phyloP scores from a whole-genome alignment of 2,329 filamentous ascomycete species.

The Trichophyton schoenleinii region DNA sequence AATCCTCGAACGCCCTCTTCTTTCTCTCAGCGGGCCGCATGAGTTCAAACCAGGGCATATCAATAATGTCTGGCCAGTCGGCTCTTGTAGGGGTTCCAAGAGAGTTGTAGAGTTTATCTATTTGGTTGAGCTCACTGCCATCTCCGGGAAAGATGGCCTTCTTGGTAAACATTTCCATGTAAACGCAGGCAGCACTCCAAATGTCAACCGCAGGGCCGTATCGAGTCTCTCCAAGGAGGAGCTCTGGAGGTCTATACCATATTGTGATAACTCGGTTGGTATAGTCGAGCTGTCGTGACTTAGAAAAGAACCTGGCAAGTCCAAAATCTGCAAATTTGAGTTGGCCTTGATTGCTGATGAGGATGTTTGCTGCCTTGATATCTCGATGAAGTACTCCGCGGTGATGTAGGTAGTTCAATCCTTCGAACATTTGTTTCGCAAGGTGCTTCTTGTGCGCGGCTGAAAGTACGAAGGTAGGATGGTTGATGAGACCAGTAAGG shows the following conservation, averaged over 20 bases:
- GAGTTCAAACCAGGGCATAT: conserved; percentile 95
- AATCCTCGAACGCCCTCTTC: conserved; percentile 65
- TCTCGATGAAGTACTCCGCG: conserved; percentile 92
- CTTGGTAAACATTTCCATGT: conserved; percentile 90
- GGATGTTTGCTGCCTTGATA: conserved; percentile 95
- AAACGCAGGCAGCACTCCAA: conserved; percentile 93
- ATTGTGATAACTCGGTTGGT: conserved; percentile 98
- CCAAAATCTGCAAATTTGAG: conserved; percentile 95
- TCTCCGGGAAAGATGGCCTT: conserved; percentile 92
- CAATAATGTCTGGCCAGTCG: conserved; percentile 81
- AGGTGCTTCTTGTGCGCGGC: conserved; percentile 83
- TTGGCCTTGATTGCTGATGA: conserved; percentile 78
- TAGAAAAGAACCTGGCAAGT: conserved; percentile 89
- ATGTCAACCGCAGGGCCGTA: conserved; percentile 87
- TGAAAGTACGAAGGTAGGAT: conserved; percentile 79
- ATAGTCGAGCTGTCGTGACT: conserved; percentile 82
- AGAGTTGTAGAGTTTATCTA: conserved; percentile 91
- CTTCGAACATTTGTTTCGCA: conserved; percentile 83
- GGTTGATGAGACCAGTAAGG: conserved; percentile 85
- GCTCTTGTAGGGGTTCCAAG: conserved; percentile 73
- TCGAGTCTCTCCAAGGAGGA: conserved; percentile 79
- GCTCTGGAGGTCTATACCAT: conserved; percentile 87
- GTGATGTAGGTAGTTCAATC: conserved; percentile 82
- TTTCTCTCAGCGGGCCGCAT: conserved; percentile 64
- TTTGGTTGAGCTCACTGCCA: conserved; percentile 85